Evolutionary conservation across 2,329 filamentous ascomycete genomes (phyloP).

Genomic region (Sporothrix brasiliensis): DNA sequence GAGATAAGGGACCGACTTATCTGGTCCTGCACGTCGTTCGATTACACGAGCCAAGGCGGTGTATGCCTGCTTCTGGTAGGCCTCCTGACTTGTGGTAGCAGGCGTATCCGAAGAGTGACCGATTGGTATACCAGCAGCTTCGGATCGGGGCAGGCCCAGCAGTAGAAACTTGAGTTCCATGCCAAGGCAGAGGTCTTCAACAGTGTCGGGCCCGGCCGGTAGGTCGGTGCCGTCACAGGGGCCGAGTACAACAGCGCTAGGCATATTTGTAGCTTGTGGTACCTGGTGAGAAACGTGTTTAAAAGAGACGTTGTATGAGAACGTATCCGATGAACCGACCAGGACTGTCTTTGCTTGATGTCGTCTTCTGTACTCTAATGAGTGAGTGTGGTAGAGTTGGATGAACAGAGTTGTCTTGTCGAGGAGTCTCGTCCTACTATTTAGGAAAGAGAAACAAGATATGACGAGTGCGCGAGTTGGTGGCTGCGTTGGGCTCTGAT

Average conservation of each 20-base stretch:
- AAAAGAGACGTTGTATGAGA: background rate
- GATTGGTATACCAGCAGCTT: background rate
- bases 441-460: background rate
- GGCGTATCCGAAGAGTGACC: conserved; percentile 1
- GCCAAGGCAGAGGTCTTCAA: conserved; percentile 39
- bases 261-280: conserved; percentile 23
- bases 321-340: background rate
- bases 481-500: background rate
- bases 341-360: too few species aligned
- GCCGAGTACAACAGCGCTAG: conserved; percentile 18
- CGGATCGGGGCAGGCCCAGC: conserved; percentile 37
- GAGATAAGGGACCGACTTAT: background rate
- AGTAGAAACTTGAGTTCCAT: conserved; percentile 45
- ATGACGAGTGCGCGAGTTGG: background rate
- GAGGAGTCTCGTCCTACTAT: background rate
- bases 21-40: conserved; percentile 35
- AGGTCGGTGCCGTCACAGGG: background rate
- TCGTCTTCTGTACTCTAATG: background rate
- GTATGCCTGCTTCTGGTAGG: conserved; percentile 36
- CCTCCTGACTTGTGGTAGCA: background rate
- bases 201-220: conserved; percentile 32
- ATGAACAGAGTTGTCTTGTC: background rate
- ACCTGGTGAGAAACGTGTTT: background rate
- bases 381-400: background rate
- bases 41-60: conserved; percentile 37